Base-by-base conservation (phyloP, 345 rosid species). In the Noccaea caerulescens region DNA sequence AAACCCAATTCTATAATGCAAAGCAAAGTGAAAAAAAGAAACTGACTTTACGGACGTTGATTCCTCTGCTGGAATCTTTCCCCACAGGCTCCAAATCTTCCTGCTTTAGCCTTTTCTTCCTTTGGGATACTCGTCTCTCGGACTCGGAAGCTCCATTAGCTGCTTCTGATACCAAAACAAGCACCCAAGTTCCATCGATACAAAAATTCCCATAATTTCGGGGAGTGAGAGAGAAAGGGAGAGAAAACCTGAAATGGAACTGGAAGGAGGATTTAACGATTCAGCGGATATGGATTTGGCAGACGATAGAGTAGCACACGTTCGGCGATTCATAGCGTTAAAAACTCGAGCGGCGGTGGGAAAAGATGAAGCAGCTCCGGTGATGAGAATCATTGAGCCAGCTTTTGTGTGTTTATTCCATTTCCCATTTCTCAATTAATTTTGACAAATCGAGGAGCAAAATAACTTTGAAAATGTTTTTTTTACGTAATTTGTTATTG, bases 71-170 rank as follows among this genome's bases (percentile, higher is more conserved):
- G 63, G 71, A 68, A 38, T 63, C 69, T 51, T 76, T 69, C 45
- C 69, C 66, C 37, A 68, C 76, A 42, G 53, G 68, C 16, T 72
- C 72, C 61, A 69, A 36, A n/a, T 77, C 56, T 34, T 60, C 68
- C 43, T 54, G 69, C 69, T 80, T 81, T 47, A 69, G 79, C 72
- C 83, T 83, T 77, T 80, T 88, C 75, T 76, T 87, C 83, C 95
- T 83, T 50, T 56, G 77, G 76, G 77, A 82, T 51, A 81, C 88
- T 30, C 84, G 87, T 60, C 66, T 18, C 72, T 74, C 77, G 46
- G 80, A 65, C 34, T 12, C n/a, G 41, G 73, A 49, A 71, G 64
- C 61, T 30, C 2, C 70, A 68, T 8, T 11, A 3, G 63, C 77
- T 73, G 71, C 34, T 69, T 50, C 68, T 36, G 74, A 68, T 30